phyloP scores from a whole-genome alignment of 2,329 filamentous ascomycete genomes.

The Nemania sp. region DNA sequence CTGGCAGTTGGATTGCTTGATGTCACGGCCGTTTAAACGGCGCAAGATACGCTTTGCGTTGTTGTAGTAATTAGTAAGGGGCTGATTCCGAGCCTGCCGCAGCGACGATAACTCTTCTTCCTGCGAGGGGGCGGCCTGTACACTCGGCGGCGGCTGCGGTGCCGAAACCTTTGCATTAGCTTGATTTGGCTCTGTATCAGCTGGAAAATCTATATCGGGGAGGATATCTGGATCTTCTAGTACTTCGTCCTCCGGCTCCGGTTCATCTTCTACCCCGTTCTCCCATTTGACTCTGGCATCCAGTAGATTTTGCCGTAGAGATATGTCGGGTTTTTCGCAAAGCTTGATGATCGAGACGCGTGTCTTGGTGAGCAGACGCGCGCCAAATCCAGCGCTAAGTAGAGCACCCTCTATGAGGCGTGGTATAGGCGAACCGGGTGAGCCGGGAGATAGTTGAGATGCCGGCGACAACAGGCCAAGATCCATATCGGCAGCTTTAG shows the following conservation, averaged over 20 bases:
- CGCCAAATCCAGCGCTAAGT: conserved; percentile 72
- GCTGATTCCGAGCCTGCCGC: conserved; percentile 47
- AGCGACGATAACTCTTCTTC: conserved; percentile 38
- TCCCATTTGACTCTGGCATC: conserved; percentile 75
- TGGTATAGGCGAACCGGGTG: conserved; percentile 65
- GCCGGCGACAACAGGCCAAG: conserved; percentile 72
- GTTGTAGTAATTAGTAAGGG: conserved; percentile 51
- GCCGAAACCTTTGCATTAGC: conserved; percentile 4
- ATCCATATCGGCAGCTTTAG: conserved; percentile 89
- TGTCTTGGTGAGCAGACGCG: conserved; percentile 75
- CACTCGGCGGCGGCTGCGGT: conserved; percentile 10
- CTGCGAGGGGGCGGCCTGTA: conserved; percentile 2
- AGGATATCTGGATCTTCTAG: conserved; percentile 33
- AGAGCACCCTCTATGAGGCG: conserved; percentile 75
- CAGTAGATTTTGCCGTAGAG: conserved; percentile 62
- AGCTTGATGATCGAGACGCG: conserved; percentile 87
- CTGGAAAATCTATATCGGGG: not conserved
- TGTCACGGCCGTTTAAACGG: conserved; percentile 53
- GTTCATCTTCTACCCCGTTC: conserved; percentile 50
- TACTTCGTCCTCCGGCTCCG: conserved; percentile 43
- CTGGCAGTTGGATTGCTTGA: conserved; percentile 50
- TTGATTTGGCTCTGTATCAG: conserved; percentile 9
- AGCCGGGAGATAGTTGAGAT: conserved; percentile 57
- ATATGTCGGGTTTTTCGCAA: conserved; percentile 68
- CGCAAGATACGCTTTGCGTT: conserved; percentile 54